Evolutionary conservation across 352 stramenopile species (phyloP).

Genomic region (Vaucheria bursata): DNA sequence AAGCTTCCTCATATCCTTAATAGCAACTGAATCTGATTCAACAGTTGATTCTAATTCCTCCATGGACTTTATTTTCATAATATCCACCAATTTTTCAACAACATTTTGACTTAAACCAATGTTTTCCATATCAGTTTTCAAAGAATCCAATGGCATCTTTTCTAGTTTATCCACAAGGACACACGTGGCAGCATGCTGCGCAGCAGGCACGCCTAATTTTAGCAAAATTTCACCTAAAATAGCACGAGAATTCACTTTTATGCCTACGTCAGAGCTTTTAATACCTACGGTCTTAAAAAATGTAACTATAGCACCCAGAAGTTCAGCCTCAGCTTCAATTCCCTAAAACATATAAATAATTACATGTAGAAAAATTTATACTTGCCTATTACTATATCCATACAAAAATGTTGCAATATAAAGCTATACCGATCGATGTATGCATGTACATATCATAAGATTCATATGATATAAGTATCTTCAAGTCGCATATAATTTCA

Average conservation of each 20-base stretch:
- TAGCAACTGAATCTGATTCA: slow-evolving; percentile 52
- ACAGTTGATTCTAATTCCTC: slow-evolving; percentile 58
- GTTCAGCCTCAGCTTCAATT: slow-evolving; percentile 65
- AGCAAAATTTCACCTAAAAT: slow-evolving; percentile 65
- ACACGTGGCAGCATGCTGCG: slow-evolving; percentile 59
- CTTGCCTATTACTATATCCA: too few relatives aligned
- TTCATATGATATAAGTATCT: too few relatives aligned
- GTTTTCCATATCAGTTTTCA: slow-evolving; percentile 61
- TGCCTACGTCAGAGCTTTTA: slow-evolving; percentile 65
- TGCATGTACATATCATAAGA: too few relatives aligned
- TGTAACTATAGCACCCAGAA: slow-evolving; percentile 62
- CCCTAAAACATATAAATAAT: too few relatives aligned
- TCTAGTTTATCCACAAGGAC: slow-evolving; percentile 76
- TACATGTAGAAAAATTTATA: too few relatives aligned
- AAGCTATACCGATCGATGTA: too few relatives aligned
- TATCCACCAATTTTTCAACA: slow-evolving; percentile 57
- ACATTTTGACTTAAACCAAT: slow-evolving; percentile 58
- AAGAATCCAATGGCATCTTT: slow-evolving; percentile 64
- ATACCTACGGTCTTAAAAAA: slow-evolving; percentile 67
- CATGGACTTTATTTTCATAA: slow-evolving; percentile 62
- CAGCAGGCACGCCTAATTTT: slow-evolving; percentile 48
- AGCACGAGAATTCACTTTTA: slow-evolving; percentile 66
- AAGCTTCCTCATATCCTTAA: slow-evolving; percentile 37
- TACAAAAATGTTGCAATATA: too few relatives aligned
- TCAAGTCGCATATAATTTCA: too few relatives aligned